Conservation (phyloP, 768 basidiomycete genomes). For the Phylloporus rhodoxanthus region DNA sequence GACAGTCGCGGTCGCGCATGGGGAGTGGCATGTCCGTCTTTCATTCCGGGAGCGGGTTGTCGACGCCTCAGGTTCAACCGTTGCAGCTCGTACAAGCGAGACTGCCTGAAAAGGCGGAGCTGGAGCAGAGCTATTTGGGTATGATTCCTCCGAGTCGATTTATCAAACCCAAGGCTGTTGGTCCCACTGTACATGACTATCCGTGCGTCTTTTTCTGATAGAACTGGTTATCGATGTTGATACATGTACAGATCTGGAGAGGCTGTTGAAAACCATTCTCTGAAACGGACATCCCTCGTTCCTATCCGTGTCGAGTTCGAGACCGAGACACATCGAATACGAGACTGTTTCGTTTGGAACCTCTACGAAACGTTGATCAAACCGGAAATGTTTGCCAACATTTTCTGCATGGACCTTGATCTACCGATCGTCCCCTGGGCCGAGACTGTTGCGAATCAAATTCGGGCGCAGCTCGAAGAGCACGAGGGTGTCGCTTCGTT, state of each 20-base stretch:
- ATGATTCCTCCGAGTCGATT: conserved; percentile 75
- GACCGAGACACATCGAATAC: conserved; percentile 82
- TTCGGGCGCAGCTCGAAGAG: conserved; percentile 87
- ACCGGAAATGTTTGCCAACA: conserved; percentile 78
- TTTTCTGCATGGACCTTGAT: conserved; percentile 86
- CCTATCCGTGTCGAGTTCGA: conserved; percentile 96
- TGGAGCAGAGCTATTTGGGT: conserved; percentile 89
- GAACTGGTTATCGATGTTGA: not conserved
- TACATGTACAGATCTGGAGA: conserved; percentile 52
- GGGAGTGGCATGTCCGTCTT: conserved; percentile 50
- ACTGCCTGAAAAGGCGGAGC: conserved; percentile 47
- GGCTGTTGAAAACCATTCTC: conserved; percentile 56
- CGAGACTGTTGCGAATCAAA: conserved; percentile 78
- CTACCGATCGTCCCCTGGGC: conserved; percentile 62
- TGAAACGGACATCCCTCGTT: conserved; percentile 52
- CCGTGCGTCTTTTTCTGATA: conserved; percentile 48
- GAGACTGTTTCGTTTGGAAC: conserved; percentile 97
- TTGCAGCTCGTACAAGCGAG: conserved; percentile 12
- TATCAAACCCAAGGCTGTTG: conserved; percentile 55
- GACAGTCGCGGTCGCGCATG: conserved; percentile 41
- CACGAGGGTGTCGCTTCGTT: conserved; percentile 76
- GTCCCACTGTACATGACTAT: conserved; percentile 63
- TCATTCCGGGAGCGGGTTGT: conserved; percentile 44
- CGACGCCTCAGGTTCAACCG: conserved; percentile 30
- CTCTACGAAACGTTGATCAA: conserved; percentile 80